Conservation (phyloP, 2,329 filamentous ascomycete species). For the Chrysoporthe deuterocubensis region DNA sequence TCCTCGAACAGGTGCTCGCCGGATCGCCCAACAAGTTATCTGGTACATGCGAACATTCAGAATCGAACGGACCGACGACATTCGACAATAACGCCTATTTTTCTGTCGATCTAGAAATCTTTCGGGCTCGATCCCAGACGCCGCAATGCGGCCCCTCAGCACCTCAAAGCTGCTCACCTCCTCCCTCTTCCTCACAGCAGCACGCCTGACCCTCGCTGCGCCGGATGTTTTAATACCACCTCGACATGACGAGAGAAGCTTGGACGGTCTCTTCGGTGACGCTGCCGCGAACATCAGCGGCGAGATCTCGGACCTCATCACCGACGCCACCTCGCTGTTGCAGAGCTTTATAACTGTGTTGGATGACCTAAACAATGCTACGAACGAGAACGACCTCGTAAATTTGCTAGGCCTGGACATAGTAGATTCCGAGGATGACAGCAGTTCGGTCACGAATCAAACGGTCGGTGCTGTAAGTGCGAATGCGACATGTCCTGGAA, state of each 20-base stretch:
- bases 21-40: not conserved
- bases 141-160: conserved; percentile 16
- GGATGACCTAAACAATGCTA: conserved; percentile 18
- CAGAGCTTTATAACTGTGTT: conserved; percentile 17
- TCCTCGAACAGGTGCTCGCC: not conserved
- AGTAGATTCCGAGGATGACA: not conserved
- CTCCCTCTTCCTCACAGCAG: not conserved
- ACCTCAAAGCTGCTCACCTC: conserved; percentile 8
- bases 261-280: not conserved
- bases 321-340: conserved; percentile 17
- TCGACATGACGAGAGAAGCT: conserved; percentile 15
- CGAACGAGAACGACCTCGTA: conserved; percentile 24
- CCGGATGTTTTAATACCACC: not conserved
- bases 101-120: not conserved
- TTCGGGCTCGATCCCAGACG: not conserved
- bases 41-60: not conserved
- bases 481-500: conserved; percentile 22
- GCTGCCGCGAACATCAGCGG: conserved; percentile 9
- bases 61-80: not conserved
- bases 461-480: conserved; percentile 16
- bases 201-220: conserved; percentile 6
- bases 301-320: conserved; percentile 14
- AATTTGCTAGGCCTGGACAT: conserved; percentile 20
- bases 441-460: conserved; percentile 2
- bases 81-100: not conserved